phyloP scores from a whole-genome alignment of 2,329 filamentous ascomycete genomes.

The Aspergillus tanneri region DNA sequence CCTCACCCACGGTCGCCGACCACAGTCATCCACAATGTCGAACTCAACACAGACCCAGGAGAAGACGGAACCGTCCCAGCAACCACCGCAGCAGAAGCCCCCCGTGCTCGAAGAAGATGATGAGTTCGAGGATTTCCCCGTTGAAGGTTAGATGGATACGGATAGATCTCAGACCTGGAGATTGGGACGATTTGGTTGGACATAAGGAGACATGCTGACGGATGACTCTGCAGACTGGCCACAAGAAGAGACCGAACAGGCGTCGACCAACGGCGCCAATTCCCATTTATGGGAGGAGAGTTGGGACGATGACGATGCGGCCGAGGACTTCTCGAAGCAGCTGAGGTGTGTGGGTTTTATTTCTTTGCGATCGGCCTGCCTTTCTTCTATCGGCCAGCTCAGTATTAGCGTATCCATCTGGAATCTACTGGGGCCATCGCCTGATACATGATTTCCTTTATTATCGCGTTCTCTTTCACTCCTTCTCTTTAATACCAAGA shows the following conservation, averaged over 20 bases:
- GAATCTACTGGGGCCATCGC: background rate
- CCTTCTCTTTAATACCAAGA: slow-evolving; percentile 4
- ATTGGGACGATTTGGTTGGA: too few species aligned
- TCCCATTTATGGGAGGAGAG: slow-evolving; percentile 98
- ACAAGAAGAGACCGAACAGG: slow-evolving; percentile 77
- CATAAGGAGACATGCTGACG: too few species aligned
- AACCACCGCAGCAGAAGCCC: slow-evolving; percentile 61
- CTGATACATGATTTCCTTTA: background rate
- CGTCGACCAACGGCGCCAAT: slow-evolving; percentile 58
- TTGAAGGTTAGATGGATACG: slow-evolving; percentile 66
- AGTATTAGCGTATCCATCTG: slow-evolving; percentile 1
- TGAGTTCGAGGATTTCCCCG: slow-evolving; percentile 98
- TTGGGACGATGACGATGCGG: slow-evolving; percentile 98
- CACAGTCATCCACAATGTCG: slow-evolving; percentile 46
- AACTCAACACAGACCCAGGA: slow-evolving; percentile 35
- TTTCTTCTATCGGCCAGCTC: slow-evolving; percentile 7
- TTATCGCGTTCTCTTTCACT: background rate
- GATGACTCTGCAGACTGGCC: slow-evolving; percentile 71
- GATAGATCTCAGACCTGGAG: background rate
- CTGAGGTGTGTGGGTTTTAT: slow-evolving; percentile 67
- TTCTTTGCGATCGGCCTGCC: background rate
- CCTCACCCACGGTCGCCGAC: slow-evolving; percentile 4
- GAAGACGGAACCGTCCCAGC: slow-evolving; percentile 42
- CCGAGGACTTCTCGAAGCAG: slow-evolving; percentile 92
- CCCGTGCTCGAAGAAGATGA: slow-evolving; percentile 90